phyloP scores from a whole-genome alignment of 2,329 filamentous ascomycete species.

The Acephala macrosclerotiorum region DNA sequence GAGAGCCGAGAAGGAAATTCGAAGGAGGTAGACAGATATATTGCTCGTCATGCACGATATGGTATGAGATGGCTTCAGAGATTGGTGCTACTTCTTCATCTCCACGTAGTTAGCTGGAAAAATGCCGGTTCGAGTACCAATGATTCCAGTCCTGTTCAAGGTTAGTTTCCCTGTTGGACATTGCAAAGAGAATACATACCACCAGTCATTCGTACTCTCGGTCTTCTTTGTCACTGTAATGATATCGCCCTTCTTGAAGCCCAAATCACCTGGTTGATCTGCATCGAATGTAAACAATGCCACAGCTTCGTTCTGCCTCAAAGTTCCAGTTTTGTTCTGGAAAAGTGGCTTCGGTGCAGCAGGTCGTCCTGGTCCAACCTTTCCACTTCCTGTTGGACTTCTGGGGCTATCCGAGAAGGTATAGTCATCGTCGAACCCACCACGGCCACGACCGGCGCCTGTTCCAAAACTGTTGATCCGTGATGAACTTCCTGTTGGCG shows the following conservation, averaged over 20 bases:
- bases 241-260: slow-evolving; percentile 96
- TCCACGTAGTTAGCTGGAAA: slow-evolving; percentile 87
- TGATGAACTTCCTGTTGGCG: slow-evolving; percentile 45
- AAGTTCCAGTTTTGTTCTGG: slow-evolving; percentile 59
- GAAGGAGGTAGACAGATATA: slow-evolving; percentile 1
- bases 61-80: neutral
- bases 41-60: neutral
- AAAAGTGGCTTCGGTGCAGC: slow-evolving; percentile 92
- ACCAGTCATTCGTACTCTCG: slow-evolving; percentile 95
- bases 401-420: slow-evolving; percentile 58
- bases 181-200: slow-evolving; percentile 58
- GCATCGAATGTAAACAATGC: slow-evolving; percentile 95
- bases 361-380: slow-evolving; percentile 73
- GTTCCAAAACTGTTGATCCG: slow-evolving; percentile 34
- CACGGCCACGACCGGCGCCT: slow-evolving; percentile 47
- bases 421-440: slow-evolving; percentile 57
- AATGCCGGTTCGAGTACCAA: slow-evolving; percentile 85
- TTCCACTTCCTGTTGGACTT: slow-evolving; percentile 44
- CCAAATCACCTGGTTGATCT: slow-evolving; percentile 89
- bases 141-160: slow-evolving; percentile 77
- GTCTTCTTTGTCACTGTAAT: slow-evolving; percentile 96
- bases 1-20: neutral
- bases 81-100: slow-evolving; percentile 58
- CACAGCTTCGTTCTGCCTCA: slow-evolving; percentile 81
- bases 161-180: slow-evolving; percentile 21